Conservation (phyloP, 768 basidiomycete genomes). For the Psilocybe cyanescens region DNA sequence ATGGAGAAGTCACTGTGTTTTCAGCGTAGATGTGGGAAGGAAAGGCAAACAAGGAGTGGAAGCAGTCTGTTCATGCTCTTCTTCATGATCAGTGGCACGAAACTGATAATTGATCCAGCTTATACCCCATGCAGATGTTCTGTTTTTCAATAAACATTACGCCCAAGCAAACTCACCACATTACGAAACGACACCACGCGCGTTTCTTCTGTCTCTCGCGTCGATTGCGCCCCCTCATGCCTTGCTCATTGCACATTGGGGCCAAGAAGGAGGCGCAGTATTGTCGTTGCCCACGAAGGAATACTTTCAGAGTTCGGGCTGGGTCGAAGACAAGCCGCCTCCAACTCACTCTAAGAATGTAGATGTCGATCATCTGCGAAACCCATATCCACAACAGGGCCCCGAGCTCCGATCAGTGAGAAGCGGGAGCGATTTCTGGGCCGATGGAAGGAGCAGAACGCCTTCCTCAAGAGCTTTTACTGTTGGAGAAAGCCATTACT, state of each 20-base stretch:
- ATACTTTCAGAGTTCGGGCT: conserved; percentile 85
- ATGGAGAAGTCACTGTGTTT: conserved; percentile 82
- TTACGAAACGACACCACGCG: conserved; percentile 68
- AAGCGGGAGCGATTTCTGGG: conserved; percentile 82
- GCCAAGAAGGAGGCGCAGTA: conserved; percentile 77
- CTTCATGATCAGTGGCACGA: not conserved
- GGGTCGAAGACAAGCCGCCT: conserved; percentile 59
- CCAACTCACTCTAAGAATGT: conserved; percentile 19
- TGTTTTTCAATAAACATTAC: conserved; percentile 80
- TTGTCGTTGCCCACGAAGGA: conserved; percentile 83
- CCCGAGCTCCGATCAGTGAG: conserved; percentile 50
- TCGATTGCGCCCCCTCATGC: conserved; percentile 72
- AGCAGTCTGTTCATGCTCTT: conserved; percentile 55
- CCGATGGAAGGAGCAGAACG: conserved; percentile 56
- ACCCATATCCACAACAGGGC: conserved; percentile 23
- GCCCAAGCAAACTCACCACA: conserved; percentile 64
- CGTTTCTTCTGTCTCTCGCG: conserved; percentile 76
- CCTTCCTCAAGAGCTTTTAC: conserved; percentile 63
- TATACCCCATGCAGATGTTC: conserved; percentile 79
- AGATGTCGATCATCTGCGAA: conserved; percentile 17
- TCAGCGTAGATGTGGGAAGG: conserved; percentile 80
- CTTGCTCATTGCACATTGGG: conserved; percentile 83
- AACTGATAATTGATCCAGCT: conserved; percentile 48
- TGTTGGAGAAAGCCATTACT: conserved; percentile 34
- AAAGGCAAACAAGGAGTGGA: conserved; percentile 78